Conservation (phyloP, 78 protist genomes). For the Speleostelium caveatum region DNA sequence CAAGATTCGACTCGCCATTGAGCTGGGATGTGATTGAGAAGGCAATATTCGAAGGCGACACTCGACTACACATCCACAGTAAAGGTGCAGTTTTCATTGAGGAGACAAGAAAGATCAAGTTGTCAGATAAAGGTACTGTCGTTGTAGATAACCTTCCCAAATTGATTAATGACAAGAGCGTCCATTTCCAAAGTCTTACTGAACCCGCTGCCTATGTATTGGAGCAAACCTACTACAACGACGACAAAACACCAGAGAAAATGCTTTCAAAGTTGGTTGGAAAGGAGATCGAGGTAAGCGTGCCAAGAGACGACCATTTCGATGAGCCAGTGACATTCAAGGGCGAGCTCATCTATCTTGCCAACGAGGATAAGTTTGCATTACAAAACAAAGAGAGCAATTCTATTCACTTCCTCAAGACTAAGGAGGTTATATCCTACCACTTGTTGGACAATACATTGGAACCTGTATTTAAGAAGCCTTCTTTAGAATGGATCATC, state of each 20-base stretch:
- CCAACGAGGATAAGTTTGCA: constrained; percentile 31
- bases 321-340: constrained; percentile 25
- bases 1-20: constrained; percentile 42
- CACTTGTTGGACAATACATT: constrained; percentile 4
- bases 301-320: constrained; percentile 69
- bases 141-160: constrained; percentile 38
- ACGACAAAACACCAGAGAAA: constrained; percentile 46
- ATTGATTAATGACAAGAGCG: constrained; percentile 27
- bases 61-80: constrained; percentile 39
- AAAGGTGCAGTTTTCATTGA: constrained; percentile 28
- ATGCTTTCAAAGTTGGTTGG: constrained; percentile 50
- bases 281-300: constrained; percentile 26
- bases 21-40: constrained; percentile 48
- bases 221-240: constrained; percentile 64
- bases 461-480: constrained; percentile 17
- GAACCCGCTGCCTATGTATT: constrained; percentile 41
- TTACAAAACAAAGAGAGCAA: constrained; percentile 52
- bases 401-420: constrained; percentile 31
- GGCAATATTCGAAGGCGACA: constrained; percentile 1
- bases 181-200: constrained; percentile 33
- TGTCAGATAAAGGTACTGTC: background rate
- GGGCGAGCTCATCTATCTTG: constrained; percentile 32
- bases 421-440: constrained; percentile 13
- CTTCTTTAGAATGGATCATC: constrained; percentile 64
- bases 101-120: constrained; percentile 16